Evolutionary conservation across 768 basidiomycete genomes (phyloP), one percentile per base, ranked within the genome.

Genomic region (Lactarius quietus): DNA sequence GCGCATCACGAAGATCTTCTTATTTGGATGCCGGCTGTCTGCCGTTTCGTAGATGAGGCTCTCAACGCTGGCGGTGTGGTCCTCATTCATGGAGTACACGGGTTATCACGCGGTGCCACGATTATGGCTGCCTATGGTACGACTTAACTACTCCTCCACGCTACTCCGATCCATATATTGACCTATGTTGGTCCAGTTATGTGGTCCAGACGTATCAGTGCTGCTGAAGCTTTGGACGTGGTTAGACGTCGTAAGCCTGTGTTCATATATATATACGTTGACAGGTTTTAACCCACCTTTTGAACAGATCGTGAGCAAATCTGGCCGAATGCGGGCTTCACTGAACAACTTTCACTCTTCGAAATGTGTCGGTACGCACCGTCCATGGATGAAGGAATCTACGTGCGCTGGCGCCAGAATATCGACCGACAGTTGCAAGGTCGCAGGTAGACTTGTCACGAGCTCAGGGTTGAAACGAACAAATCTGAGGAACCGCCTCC

Each of bases 31-130:
- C 69, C 70, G 5, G 52, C 52, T 20, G 51, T 64, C n/a, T 71
- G 70, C 59, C 66, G 60, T n/a, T 71, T 70, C 23, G 70, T 71
- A 14, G 66, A 71, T 23, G 62, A 70, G 33, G 70, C 70, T 18
- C 61, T 71, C 51, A 48, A 33, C 29, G 41, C 62, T 54, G 70
- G 70, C 31, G 70, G 70, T 31, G 63, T 70, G 3, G 67, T 71
- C 57, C 69, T 71, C 35, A 68, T 70, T 20, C 69, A 70, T 59
- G 69, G 69, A 8, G 63, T 70, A 39, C 66, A 70, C 20, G 69
- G 69, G 2, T 67, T 70, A 28, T 70, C 69, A 20, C 67, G 69
- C 15, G 69, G 69, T 35, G 69, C 69, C 18, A 63, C 69, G 23
- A 59, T 70, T n/a, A 69, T 70, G 63, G 69, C 69, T n/a, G 69